Evolutionary conservation across 208 protist genomes (phyloP), one percentile per base, ranked within the genome.

Genomic region (Paratrypanosoma confusum): DNA sequence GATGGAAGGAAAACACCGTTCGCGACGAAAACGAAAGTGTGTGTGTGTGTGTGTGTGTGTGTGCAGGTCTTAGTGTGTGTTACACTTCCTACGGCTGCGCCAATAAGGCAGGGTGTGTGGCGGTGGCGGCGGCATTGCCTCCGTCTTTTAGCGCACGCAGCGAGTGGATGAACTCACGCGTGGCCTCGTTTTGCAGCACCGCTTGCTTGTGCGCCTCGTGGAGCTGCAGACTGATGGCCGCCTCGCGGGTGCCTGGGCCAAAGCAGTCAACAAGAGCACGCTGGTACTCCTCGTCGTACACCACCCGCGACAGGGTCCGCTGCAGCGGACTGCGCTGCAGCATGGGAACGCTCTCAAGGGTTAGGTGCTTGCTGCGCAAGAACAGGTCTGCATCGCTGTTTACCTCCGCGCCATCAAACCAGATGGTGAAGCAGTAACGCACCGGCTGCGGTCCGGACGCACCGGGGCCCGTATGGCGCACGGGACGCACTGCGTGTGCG

Each of bases 341-440:
- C 22, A 71, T 49, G 4, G 55, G 54, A 25, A 72, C 58, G 23
- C 42, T 39, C 14, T 34, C 28, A 28, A 54, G 36, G 14, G 44
- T 17, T 5, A 78, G 54, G 32, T 78, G 69, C 17, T 39, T 45
- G 16, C 27, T 37, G 43, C 50, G 57, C 3, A 78, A 48, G 17
- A 57, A 54, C 10, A 65, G 36, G 40, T 78, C 61, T 5, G 58
- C 63, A 48, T 72, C 59, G 28, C 28, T 44, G 64, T 78, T 78
- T 5, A 56, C 62, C 18, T 41, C 10, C 1, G 36, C 27, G 0
- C 54, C 69, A 25, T 78, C 69, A 32, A 72, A 70, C 69, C 69
- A 78, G n/a, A 78, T 47, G 5, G 69, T 78, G 39, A 78, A 73
- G 56, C 59, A 72, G 50, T 72, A 62, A 2, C 69, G 63, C 25